Conservation (phyloP, 2,329 filamentous ascomycete genomes). For the Onygenales sp. region DNA sequence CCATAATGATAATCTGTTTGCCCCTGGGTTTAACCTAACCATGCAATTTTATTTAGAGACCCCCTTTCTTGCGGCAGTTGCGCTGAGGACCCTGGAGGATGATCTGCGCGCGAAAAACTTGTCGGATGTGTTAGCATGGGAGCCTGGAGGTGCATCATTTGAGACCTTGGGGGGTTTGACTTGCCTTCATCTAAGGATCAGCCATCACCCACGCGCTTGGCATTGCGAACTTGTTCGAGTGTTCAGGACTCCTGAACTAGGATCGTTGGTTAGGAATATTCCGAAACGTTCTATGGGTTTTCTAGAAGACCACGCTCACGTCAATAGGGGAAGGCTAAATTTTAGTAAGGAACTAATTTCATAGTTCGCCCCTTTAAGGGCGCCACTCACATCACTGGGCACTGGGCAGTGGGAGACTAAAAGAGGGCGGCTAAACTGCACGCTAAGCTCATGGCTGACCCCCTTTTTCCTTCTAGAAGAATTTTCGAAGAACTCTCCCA, state of each 20-base stretch:
- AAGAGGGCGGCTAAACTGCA: no score
- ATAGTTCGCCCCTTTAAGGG: background rate
- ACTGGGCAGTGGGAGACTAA: no score
- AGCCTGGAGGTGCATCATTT: background rate
- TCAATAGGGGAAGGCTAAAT: background rate
- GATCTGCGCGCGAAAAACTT: no score
- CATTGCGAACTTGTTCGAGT: background rate
- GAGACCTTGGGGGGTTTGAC: background rate
- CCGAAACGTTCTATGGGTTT: background rate
- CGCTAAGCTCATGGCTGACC: background rate
- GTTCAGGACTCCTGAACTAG: background rate
- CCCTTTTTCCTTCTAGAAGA: slow-evolving; percentile 2
- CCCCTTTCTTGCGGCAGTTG: no score
- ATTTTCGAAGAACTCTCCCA: background rate
- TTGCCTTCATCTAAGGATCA: background rate
- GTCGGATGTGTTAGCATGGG: no score
- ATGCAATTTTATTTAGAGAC: no score
- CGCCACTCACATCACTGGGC: background rate
- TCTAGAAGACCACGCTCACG: background rate
- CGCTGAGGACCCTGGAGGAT: no score
- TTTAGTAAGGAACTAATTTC: background rate
- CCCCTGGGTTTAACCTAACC: no score
- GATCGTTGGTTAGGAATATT: background rate
- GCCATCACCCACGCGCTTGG: background rate
- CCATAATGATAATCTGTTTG: no score